These are phyloP conservation scores for Venturiaceae sp. DNA, from an alignment of 2,329 filamentous ascomycete species.

Conservation along the genomic window DNA sequence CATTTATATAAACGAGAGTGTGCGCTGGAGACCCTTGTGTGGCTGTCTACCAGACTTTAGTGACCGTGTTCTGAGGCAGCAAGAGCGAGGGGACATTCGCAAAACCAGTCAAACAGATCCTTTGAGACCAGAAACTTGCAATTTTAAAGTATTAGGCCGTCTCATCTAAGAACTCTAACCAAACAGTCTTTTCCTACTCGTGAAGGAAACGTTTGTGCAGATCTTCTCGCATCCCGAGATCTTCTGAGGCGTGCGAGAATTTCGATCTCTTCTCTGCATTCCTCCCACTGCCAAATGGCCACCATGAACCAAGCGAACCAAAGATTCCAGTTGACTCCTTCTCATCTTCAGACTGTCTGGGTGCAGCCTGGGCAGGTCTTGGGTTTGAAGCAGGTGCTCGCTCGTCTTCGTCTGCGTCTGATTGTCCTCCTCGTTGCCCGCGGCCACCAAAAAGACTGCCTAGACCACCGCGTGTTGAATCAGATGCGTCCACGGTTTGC, in stretches of 20 bases:
- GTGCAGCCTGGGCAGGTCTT: background rate
- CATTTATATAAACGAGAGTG: no score
- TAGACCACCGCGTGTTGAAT: background rate
- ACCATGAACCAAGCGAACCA: background rate
- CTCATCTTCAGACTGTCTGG: background rate
- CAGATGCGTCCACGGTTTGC: slow-evolving; percentile 15
- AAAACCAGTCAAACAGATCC: no score
- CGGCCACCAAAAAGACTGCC: background rate
- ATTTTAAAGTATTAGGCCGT: no score
- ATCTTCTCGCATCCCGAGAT: background rate
- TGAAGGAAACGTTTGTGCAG: background rate
- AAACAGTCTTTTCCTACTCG: no score
- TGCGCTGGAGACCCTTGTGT: no score
- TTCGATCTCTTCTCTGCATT: background rate
- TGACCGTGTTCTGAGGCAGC: no score
- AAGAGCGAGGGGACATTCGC: no score
- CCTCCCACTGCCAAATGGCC: background rate
- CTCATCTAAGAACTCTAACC: no score
- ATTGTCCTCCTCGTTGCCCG: background rate
- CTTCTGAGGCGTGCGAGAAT: background rate
- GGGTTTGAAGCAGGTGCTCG: background rate
- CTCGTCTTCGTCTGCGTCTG: background rate
- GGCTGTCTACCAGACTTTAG: no score
- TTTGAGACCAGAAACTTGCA: no score
- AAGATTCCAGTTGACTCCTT: background rate